These are phyloP conservation scores for Plasmodium reichenowi DNA, from an alignment of 169 alveolate species.

Conservation along the genomic window DNA sequence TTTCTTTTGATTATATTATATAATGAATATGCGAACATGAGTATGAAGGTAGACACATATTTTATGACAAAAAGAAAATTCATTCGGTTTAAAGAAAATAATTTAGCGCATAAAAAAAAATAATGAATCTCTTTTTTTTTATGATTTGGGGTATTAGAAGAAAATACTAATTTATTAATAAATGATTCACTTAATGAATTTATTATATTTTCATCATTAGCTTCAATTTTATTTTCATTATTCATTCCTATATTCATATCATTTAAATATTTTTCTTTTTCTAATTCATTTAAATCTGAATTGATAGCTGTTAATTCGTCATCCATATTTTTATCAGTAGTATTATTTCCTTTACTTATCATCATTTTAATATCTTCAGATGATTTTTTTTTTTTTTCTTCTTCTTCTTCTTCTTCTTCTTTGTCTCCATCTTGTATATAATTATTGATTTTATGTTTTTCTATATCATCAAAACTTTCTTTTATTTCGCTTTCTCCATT, in stretches of 20 bases:
- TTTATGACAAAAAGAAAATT: slow-evolving; percentile 19
- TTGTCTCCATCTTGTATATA: not conserved
- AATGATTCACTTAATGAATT: slow-evolving; percentile 28
- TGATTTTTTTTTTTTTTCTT: not conserved
- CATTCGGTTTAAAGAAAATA: slow-evolving; percentile 5
- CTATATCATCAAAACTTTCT: slow-evolving; percentile 2
- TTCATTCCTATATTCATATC: not conserved
- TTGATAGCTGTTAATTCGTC: not conserved
- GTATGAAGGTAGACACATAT: slow-evolving; percentile 13
- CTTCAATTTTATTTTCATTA: not conserved
- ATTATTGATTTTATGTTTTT: not conserved
- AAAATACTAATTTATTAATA: slow-evolving; percentile 19
- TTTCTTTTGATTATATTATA: slow-evolving; percentile 60
- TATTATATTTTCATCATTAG: not conserved
- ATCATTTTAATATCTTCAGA: not conserved
- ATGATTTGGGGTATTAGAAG: slow-evolving; percentile 46
- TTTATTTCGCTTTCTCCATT: slow-evolving; percentile 1
- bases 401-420: slow-evolving; percentile 6
- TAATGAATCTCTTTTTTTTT: slow-evolving; percentile 29
- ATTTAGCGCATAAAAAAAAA: slow-evolving; percentile 59
- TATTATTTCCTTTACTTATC: not conserved
- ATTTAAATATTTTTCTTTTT: not conserved
- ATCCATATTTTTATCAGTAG: not conserved
- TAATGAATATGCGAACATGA: slow-evolving; percentile 52
- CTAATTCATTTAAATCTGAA: not conserved